Conservation (phyloP, 305 asterid genomes). For the Withania somnifera region DNA sequence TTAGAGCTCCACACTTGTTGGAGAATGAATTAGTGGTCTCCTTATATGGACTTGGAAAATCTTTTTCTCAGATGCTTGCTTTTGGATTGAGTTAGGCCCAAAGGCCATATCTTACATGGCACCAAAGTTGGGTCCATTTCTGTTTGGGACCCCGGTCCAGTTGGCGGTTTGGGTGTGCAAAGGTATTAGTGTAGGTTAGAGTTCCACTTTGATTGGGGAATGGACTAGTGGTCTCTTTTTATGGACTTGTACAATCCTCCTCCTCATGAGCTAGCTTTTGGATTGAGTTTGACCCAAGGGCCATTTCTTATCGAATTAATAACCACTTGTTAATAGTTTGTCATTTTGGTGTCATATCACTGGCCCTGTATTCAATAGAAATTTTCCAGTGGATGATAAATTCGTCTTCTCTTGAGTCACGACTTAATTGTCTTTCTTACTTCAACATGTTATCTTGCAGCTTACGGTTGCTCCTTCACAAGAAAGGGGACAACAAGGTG, state of each 20-base stretch:
- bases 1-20: neutral
- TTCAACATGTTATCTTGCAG: neutral
- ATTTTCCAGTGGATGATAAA: neutral
- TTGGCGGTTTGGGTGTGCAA: neutral
- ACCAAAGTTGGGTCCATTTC: neutral
- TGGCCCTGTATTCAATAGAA: neutral
- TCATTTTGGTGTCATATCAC: neutral
- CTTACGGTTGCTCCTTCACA: conserved; percentile 46
- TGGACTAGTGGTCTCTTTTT: neutral
- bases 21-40: neutral
- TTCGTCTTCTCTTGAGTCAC: neutral
- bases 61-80: too few relatives aligned
- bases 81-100: neutral
- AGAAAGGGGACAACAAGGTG: conserved; percentile 34
- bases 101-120: neutral
- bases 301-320: neutral
- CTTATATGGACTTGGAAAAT: neutral
- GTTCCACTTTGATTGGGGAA: neutral
- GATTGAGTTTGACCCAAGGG: neutral
- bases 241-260: neutral
- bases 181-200: neutral
- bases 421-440: neutral
- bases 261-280: neutral
- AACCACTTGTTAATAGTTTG: neutral
- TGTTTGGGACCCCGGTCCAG: neutral